phyloP scores from a whole-genome alignment of 805 yeast species.

The Wickerhamiella nectarea region DNA sequence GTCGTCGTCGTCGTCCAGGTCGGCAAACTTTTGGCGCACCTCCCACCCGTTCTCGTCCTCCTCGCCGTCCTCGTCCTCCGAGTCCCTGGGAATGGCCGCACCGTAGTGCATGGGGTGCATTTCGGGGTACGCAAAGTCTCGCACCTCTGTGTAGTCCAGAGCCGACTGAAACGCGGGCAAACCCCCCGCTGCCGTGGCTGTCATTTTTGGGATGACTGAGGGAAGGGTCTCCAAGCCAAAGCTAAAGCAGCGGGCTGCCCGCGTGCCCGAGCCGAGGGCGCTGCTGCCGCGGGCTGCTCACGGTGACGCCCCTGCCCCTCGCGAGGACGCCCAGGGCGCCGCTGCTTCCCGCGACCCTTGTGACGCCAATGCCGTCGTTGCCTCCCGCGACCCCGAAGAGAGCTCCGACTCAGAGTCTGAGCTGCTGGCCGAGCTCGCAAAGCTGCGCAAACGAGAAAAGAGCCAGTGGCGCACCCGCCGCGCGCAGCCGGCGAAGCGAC shows the following conservation, averaged over 20 bases:
- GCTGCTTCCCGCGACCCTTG: no score
- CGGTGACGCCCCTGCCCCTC: no score
- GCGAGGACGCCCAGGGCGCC: no score
- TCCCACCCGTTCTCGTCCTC: constrained; percentile 13
- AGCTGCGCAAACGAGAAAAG: not conserved
- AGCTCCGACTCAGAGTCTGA: not conserved
- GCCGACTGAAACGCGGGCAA: constrained; percentile 25
- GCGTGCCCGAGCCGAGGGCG: not conserved
- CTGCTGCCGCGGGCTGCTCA: no score
- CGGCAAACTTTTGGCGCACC: constrained; percentile 7
- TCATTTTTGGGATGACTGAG: constrained; percentile 1
- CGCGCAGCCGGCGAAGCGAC: not conserved
- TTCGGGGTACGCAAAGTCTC: constrained; percentile 71
- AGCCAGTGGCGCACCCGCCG: constrained; percentile 4
- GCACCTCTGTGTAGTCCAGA: constrained; percentile 35
- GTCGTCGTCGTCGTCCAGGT: constrained; percentile 1
- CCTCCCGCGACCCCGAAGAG: not conserved
- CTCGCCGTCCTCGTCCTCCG: constrained; percentile 12
- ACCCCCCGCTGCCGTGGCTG: not conserved
- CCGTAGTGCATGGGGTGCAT: constrained; percentile 64
- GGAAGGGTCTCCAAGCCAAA: not conserved
- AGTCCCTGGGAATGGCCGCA: constrained; percentile 24
- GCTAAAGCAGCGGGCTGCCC: not conserved
- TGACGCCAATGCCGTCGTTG: no score
- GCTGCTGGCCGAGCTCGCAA: not conserved